Evolutionary conservation across 208 protist species (phyloP), one percentile per base, ranked within the genome.

Genomic region (Strigomonas culicis): DNA sequence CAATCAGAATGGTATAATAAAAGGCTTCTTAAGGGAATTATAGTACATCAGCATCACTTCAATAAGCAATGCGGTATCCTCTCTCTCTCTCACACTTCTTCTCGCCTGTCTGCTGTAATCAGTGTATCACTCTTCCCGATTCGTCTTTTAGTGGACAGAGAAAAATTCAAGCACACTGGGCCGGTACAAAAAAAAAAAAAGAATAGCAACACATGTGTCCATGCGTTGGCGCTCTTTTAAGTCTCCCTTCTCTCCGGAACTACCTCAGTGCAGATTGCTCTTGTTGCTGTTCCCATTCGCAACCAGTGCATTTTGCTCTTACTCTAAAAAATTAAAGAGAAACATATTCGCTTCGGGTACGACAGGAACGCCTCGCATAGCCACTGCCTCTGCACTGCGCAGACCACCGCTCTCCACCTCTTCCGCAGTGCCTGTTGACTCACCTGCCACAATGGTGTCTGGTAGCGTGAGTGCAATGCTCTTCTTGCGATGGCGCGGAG

Each of bases 341-440:
- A 84, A 84, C 0, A 78, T 46, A 50, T 78, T 75, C 0, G 70
- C 73, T 13, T 63, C 52, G 0, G 79, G 79, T 15, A 76, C 67
- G 1, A 70, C 64, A 19, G 80, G 25, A 0, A 70, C 63, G 6
- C 79, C 74, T 32, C 61, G 64, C 0, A 72, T 68, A 0, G 76
- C 53, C 3, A 49, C 28, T 13, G 58, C 67, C 19, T 75, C 74
- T 7, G 60, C 50, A 10, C 46, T 61, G 24, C 57, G 32, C 30
- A 63, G 44, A 25, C 55, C 51, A 28, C 63, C 53, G 0, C 64
- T 50, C 4, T 34, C 65, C 17, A 36, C 4, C 31, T 60, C 55
- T 10, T 36, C 31, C 10, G 34, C 34, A 10, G 7, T 10, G 10
- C 7, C 34, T 4, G 34, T 10, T 39, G 34, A 4, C 34, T 39